A percentile compares a stretch with the other conserved stretches of the same genome.
Evolutionary conservation across 1,139 yeast genomes (phyloP).

Genomic region (Yamadazyma taylorii): DNA sequence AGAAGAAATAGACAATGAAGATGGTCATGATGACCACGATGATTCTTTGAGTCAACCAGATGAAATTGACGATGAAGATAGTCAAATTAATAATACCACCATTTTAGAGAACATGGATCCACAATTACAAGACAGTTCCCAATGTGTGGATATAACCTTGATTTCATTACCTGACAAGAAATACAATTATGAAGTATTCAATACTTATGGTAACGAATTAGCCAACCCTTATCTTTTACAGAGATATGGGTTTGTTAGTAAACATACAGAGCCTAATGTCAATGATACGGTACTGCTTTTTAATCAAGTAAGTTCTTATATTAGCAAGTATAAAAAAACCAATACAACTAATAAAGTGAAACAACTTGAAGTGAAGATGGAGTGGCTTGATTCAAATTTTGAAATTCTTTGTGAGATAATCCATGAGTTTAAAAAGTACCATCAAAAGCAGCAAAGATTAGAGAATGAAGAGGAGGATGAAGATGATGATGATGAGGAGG

Average conservation of each 20-base stretch:
- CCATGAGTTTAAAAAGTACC: slow-evolving; percentile 10
- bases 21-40: slow-evolving; percentile 24
- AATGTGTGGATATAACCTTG: slow-evolving; percentile 59
- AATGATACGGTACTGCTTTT: slow-evolving; percentile 61
- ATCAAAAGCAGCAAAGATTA: slow-evolving; percentile 19
- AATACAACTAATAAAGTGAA: slow-evolving; percentile 24
- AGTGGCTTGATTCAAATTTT: slow-evolving; percentile 65
- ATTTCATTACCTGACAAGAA: slow-evolving; percentile 40
- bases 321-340: slow-evolving; percentile 29
- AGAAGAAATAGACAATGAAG: slow-evolving; percentile 16
- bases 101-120: slow-evolving; percentile 1
- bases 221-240: slow-evolving; percentile 66
- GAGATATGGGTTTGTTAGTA: slow-evolving; percentile 67
- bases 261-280: slow-evolving; percentile 40
- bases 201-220: slow-evolving; percentile 71
- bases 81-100: slow-evolving; percentile 26
- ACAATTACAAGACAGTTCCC: slow-evolving; percentile 35
- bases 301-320: slow-evolving; percentile 46
- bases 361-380: slow-evolving; percentile 44
- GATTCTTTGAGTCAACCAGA: no score
- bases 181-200: slow-evolving; percentile 58
- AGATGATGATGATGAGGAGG: slow-evolving; percentile 18
- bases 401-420: slow-evolving; percentile 40
- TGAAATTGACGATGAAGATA: slow-evolving; percentile 24
- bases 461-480: slow-evolving; percentile 15